Percentiles rank a stretch among this genome's conserved stretches.
These are phyloP conservation scores for Neonectria hederae DNA, from an alignment of 2,329 filamentous ascomycete genomes.

Conservation along the genomic window DNA sequence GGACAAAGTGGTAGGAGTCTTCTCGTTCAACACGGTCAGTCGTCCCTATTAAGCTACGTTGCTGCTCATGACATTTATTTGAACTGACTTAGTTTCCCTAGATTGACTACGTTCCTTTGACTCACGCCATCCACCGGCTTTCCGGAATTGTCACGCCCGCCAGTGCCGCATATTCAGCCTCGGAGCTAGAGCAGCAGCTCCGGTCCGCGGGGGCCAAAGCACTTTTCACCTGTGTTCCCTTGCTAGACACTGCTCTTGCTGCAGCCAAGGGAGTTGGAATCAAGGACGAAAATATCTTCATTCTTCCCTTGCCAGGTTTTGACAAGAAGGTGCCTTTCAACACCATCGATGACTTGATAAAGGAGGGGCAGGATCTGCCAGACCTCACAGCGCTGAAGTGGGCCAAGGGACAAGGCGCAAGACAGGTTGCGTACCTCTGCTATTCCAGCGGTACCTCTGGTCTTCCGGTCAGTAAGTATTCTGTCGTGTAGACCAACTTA, in stretches of 20 bases:
- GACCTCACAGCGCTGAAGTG: constrained; percentile 64
- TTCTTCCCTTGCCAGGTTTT: constrained; percentile 70
- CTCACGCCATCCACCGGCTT: constrained; percentile 79
- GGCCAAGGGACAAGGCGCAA: constrained; percentile 70
- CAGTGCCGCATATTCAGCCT: constrained; percentile 75
- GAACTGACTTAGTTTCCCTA: constrained; percentile 42
- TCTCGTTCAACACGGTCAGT: constrained; percentile 78
- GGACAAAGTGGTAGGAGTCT: constrained; percentile 82
- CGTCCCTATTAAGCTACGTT: no score
- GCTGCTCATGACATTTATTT: constrained; percentile 1
- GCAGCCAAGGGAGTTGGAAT: constrained; percentile 72
- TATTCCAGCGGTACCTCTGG: constrained; percentile 85
- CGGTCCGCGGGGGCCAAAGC: constrained; percentile 73
- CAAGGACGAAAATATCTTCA: constrained; percentile 69
- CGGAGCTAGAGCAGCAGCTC: constrained; percentile 77
- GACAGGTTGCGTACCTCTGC: constrained; percentile 78
- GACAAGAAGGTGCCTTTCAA: constrained; percentile 59
- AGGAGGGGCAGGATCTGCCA: constrained; percentile 64
- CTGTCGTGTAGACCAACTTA: not conserved
- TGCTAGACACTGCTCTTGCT: constrained; percentile 70
- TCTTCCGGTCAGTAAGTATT: constrained; percentile 65
- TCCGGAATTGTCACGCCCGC: constrained; percentile 78
- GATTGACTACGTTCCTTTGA: constrained; percentile 79
- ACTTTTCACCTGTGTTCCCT: constrained; percentile 76
- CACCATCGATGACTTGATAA: constrained; percentile 72